phyloP scores from a whole-genome alignment of 177 flowering plant species.

The Vitis hybrid region DNA sequence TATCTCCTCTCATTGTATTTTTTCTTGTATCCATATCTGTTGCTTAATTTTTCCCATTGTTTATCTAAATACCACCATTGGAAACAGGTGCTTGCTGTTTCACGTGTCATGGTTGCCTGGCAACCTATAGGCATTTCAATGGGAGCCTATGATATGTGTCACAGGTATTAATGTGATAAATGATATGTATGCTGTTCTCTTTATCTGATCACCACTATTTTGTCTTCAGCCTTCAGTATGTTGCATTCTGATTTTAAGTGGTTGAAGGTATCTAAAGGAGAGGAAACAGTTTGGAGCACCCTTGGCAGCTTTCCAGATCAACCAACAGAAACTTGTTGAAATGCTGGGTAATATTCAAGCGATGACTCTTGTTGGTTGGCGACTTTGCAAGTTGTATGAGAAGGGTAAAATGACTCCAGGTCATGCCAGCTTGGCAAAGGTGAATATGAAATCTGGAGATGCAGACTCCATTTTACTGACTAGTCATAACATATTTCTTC shows the following conservation, averaged over 20 bases:
- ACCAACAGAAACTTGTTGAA: slow-evolving; percentile 86
- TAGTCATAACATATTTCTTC: slow-evolving; percentile 6
- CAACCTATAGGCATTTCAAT: slow-evolving; percentile 94
- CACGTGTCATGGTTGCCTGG: slow-evolving; percentile 99
- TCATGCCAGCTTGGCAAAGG: slow-evolving; percentile 97
- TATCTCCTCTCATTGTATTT: not conserved
- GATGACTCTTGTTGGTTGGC: slow-evolving; percentile 94
- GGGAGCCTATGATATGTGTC: slow-evolving; percentile 98
- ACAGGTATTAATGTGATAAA: slow-evolving; percentile 49
- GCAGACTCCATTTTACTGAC: not conserved
- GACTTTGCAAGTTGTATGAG: slow-evolving; percentile 91
- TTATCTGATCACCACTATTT: not conserved
- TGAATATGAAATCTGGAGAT: slow-evolving; percentile 18
- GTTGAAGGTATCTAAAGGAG: slow-evolving; percentile 79
- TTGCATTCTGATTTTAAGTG: slow-evolving; percentile 3
- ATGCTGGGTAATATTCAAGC: slow-evolving; percentile 95
- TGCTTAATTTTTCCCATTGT: not conserved
- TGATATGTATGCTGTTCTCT: not conserved
- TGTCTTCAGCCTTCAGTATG: not conserved
- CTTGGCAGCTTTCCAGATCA: slow-evolving; percentile 88
- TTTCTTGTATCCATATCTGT: not conserved
- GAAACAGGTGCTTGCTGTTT: slow-evolving; percentile 87
- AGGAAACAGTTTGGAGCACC: slow-evolving; percentile 98
- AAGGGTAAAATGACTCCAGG: slow-evolving; percentile 89
- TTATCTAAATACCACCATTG: not conserved